Conservation (phyloP, 169 alveolate genomes). For the Perkinsus olseni region DNA sequence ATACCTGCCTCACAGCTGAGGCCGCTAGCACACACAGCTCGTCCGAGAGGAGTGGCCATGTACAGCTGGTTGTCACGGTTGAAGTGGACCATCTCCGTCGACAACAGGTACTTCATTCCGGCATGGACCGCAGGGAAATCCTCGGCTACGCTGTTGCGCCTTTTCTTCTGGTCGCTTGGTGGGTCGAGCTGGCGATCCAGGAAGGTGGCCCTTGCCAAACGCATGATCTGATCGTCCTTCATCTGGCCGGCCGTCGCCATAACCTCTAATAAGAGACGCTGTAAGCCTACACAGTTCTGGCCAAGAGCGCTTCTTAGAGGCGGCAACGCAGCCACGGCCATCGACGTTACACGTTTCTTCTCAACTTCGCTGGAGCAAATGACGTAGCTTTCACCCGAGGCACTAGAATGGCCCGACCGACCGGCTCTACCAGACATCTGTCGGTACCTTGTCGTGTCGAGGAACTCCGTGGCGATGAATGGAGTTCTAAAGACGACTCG, state of each 20-base stretch:
- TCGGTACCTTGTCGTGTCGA: slow-evolving; percentile 45
- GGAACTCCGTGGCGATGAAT: slow-evolving; percentile 28
- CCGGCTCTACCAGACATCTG: slow-evolving; percentile 76
- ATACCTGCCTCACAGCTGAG: background rate
- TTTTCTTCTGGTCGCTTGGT: no score
- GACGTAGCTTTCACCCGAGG: slow-evolving; percentile 31
- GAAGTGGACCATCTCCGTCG: background rate
- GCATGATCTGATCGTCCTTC: no score
- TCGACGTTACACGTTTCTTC: background rate
- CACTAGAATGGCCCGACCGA: slow-evolving; percentile 35
- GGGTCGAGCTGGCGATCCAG: no score
- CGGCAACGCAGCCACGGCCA: background rate
- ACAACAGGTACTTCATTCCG: background rate
- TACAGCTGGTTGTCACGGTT: background rate
- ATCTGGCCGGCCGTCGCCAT: no score
- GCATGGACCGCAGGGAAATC: background rate
- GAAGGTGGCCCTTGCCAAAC: no score
- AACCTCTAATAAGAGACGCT: slow-evolving; percentile 14
- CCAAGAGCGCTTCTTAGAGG: background rate
- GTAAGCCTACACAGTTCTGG: slow-evolving; percentile 1
- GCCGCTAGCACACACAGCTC: background rate
- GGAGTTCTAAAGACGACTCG: slow-evolving; percentile 52
- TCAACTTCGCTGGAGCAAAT: background rate
- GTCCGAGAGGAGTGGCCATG: background rate
- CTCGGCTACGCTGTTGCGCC: background rate